Evolutionary conservation across 345 rosid genomes (phyloP).

Genomic region (Citrus inodora): DNA sequence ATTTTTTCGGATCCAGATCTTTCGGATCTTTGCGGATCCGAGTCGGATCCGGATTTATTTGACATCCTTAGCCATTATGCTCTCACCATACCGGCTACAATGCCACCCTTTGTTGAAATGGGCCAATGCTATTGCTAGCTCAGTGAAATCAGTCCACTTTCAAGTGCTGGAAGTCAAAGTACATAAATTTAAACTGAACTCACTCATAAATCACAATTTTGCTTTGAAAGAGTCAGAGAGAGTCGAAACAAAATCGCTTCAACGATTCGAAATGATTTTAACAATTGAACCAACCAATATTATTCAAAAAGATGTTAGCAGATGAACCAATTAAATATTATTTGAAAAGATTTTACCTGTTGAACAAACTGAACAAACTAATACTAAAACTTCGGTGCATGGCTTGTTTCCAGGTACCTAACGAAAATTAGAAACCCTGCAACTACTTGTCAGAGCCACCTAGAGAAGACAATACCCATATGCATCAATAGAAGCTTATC

Average conservation of each 20-base stretch:
- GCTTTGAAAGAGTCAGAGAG: not conserved
- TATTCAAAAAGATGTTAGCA: not conserved
- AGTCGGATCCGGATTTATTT: no score
- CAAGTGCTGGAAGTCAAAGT: not conserved
- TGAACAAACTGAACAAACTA: no score
- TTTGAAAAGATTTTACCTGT: no score
- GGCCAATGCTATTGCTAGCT: no score
- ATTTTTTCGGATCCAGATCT: no score
- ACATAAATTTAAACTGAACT: not conserved
- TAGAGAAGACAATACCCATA: not conserved
- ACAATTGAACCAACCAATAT: not conserved
- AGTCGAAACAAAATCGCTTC: not conserved
- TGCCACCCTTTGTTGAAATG: no score
- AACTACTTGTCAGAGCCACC: not conserved
- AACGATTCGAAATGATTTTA: not conserved
- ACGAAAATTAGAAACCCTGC: not conserved
- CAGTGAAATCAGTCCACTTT: no score
- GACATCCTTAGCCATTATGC: no score
- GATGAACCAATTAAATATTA: not conserved
- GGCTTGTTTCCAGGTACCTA: not conserved
- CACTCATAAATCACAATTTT: not conserved
- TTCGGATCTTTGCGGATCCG: no score
- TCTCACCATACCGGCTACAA: no score
- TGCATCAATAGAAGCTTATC: not conserved
- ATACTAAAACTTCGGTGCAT: not conserved